Evolutionary conservation across 331 rosid species (phyloP), one percentile per base, ranked within the genome.

Genomic region (Phaseolus coccineus): DNA sequence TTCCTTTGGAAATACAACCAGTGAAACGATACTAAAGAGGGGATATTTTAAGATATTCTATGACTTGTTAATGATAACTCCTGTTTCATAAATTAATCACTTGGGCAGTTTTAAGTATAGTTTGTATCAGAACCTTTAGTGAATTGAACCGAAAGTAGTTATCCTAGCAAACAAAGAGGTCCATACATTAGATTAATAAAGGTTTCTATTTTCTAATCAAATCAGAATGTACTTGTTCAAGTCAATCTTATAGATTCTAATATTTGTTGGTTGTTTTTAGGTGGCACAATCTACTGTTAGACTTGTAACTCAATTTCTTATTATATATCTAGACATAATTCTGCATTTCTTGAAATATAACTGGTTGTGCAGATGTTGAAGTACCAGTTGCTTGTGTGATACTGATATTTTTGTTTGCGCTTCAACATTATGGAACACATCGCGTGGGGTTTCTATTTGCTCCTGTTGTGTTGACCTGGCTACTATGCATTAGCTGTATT

Each of bases 401-500:
- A 81, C 90, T 95, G 84, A 9, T 95, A 11, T 83, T 93, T 88
- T 73, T 95, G 82, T 95, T 95, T 71, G 91, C 94, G 59, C 88
- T 95, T 52, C 99, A 95, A 87, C 99, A 95, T 83, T 95, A 91
- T 7, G 99, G 99, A 47, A 95, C 99, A 2, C 96, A 95, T 69
- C 90, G 92, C 1, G 79, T 95, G 6, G 99, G 98, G 33, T 88
- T 86, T 75, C 89, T 95, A 72, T 95, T 95, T 78, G 99, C 99
- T 40, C 99, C 99, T 5, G 79, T 95, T 31, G 98, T 96, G 81
- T 37, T 96, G 79, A 78, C 90, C 12, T 96, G 99, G 99, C 93
- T 95, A 56, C 70, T 95, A n/a, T 95, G 99, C 87, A 95, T 95
- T 57, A 95, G 99, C 82, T 69, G 96, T 31, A 95, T 93, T 63